These are phyloP conservation scores for Flaveria floridana DNA, from an alignment of 140 eudicot genomes.

Conservation along the genomic window DNA sequence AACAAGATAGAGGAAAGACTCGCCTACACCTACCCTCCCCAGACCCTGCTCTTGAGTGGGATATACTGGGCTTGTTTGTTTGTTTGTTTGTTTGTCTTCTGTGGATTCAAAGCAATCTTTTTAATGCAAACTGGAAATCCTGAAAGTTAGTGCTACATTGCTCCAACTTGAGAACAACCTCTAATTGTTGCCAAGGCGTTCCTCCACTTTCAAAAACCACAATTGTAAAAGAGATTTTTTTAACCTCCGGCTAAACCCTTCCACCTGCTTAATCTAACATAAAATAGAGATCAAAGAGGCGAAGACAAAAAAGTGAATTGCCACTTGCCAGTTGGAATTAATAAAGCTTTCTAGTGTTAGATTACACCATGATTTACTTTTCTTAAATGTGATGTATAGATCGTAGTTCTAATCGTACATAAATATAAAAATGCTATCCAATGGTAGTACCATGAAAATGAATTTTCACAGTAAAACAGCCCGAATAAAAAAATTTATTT, in stretches of 20 bases:
- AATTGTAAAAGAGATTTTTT: background rate
- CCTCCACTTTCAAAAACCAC: background rate
- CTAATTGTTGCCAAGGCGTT: background rate
- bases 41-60: no score
- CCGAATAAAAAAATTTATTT: background rate
- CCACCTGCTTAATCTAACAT: constrained; percentile 3
- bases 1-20: no score
- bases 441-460: background rate
- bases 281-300: background rate
- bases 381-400: background rate
- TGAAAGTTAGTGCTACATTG: constrained; percentile 1
- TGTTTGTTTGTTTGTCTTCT: no score
- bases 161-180: background rate
- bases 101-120: background rate
- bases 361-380: background rate
- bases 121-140: background rate
- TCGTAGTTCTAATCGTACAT: background rate
- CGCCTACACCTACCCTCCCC: no score
- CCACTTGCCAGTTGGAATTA: background rate
- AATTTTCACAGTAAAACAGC: background rate
- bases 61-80: no score
- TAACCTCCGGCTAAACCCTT: background rate
- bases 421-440: background rate
- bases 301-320: constrained; percentile 1
- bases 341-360: background rate